These are phyloP conservation scores for Penicillium hordei DNA, from an alignment of 2,329 filamentous ascomycete species.

Conservation along the genomic window DNA sequence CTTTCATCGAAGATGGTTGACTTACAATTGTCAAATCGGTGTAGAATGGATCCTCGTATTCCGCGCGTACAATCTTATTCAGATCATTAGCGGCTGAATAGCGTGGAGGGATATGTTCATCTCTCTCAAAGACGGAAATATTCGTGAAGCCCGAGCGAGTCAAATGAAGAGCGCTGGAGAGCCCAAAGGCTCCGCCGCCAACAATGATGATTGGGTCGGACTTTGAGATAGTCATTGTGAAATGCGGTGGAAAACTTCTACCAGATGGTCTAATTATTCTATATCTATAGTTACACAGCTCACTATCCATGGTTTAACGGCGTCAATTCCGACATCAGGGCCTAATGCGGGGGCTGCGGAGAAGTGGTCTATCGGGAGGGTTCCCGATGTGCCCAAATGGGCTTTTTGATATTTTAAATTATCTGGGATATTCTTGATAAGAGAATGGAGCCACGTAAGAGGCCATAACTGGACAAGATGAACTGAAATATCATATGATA, in stretches of 20 bases:
- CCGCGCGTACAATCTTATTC: conserved; percentile 62
- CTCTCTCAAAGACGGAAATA: conserved; percentile 51
- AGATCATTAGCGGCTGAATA: conserved; percentile 60
- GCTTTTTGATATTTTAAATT: not conserved
- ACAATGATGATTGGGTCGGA: conserved; percentile 35
- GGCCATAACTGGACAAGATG: not conserved
- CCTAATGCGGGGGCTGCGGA: conserved; percentile 4
- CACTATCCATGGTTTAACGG: not conserved
- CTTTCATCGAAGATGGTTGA: not conserved
- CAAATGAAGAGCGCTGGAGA: conserved; percentile 53
- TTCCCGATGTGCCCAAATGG: conserved; percentile 8
- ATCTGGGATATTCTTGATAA: not conserved
- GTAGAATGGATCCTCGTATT: conserved; percentile 60
- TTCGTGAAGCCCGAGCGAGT: conserved; percentile 46
- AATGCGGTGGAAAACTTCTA: not conserved
- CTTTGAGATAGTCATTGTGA: conserved; percentile 20
- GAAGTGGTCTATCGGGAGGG: conserved; percentile 13
- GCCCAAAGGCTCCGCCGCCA: conserved; percentile 53
- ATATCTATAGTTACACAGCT: conserved; percentile 11
- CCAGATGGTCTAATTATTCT: not conserved
- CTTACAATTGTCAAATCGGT: conserved; percentile 54
- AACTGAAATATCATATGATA: not conserved
- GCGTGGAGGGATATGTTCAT: conserved; percentile 48
- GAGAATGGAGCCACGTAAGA: not conserved
- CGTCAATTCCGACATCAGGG: not conserved